Evolutionary conservation across 1,284 basidiomycete genomes (phyloP), one percentile per base, ranked within the genome.

Genomic region (Sporisorium exsertum): DNA sequence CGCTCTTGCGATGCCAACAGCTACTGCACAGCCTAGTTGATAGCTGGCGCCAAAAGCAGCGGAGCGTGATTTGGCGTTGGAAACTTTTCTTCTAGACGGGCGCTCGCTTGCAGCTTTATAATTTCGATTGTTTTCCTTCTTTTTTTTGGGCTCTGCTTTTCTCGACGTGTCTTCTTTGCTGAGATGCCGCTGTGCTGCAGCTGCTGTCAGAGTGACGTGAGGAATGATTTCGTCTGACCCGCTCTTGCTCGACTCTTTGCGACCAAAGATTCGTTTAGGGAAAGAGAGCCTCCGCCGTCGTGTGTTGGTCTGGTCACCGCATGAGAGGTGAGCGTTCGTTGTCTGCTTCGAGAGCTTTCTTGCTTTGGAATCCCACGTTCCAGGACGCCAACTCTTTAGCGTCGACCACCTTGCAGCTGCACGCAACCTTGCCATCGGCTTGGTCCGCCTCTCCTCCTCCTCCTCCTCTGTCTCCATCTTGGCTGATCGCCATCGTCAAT

Each of bases 291-390:
- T 5, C 13, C 3, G 33, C 13, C 33, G 33, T 15, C 33, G 33
- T 35, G 33, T 35, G 33, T 40, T n/a, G 37, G 37, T 40, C 37
- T 40, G 37, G 35, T 40, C 33, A 15, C 13, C 33, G 6, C 6
- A 35, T 35, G 6, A 35, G 33, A 35, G 33, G 6, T 35, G 33
- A 15, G 33, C 12, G 33, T 9, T 35, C 7, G 9, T 3, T 3
- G 3, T 5, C 37, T 40, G 37, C 18, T 40, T 40, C 37, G 37
- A 40, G 18, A 40, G 37, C 37, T 18, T n/a, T 40, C 7, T 40
- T 8, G 37, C 37, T n/a, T 40, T 43, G 40, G 40, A 43, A 43
- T 43, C n/a, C 40, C 40, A 43, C n/a, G 40, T 43, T 43, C 40
- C n/a, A 20, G 18, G 6, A 10, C 40, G n/a, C 18, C 18, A 40